Evolutionary conservation across 1,139 yeast genomes (phyloP).

Genomic region (Yamadazyma triangularis): DNA sequence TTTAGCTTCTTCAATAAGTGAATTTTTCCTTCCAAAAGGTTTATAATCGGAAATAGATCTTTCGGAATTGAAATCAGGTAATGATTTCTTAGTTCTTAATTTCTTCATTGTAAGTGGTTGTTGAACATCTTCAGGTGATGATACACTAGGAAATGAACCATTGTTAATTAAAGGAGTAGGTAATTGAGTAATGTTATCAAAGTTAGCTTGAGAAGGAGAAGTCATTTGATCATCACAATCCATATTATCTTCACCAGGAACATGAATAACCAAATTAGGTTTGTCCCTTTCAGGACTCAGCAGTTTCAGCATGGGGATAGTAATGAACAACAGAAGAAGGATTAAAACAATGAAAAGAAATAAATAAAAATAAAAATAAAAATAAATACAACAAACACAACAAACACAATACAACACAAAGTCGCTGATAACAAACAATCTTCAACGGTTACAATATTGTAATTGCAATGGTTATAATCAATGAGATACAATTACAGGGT

Average conservation of each 20-base stretch:
- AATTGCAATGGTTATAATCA: no score
- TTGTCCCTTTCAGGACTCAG: no score
- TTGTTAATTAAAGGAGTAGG: slow-evolving; percentile 53
- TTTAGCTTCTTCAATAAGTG: background rate
- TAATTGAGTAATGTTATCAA: slow-evolving; percentile 56
- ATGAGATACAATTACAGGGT: no score
- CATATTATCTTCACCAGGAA: slow-evolving; percentile 1
- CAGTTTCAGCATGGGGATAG: background rate
- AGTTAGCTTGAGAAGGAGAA: slow-evolving; percentile 12
- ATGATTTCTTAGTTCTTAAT: slow-evolving; percentile 2
- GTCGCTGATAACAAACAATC: no score
- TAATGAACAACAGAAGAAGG: no score
- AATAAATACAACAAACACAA: no score
- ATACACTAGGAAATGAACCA: slow-evolving; percentile 19
- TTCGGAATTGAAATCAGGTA: background rate
- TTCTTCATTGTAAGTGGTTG: slow-evolving; percentile 5
- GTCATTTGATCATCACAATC: slow-evolving; percentile 1
- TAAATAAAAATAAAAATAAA: no score
- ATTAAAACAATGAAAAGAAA: no score
- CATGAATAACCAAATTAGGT: background rate
- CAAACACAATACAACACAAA: no score
- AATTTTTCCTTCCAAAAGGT: slow-evolving; percentile 22
- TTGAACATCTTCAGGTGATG: slow-evolving; percentile 6
- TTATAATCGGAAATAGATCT: slow-evolving; percentile 34
- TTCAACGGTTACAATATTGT: no score